Evolutionary conservation across 2,329 filamentous ascomycete genomes (phyloP), one percentile per base, ranked within the genome.

Genomic region (Salinomyces thailandicus): DNA sequence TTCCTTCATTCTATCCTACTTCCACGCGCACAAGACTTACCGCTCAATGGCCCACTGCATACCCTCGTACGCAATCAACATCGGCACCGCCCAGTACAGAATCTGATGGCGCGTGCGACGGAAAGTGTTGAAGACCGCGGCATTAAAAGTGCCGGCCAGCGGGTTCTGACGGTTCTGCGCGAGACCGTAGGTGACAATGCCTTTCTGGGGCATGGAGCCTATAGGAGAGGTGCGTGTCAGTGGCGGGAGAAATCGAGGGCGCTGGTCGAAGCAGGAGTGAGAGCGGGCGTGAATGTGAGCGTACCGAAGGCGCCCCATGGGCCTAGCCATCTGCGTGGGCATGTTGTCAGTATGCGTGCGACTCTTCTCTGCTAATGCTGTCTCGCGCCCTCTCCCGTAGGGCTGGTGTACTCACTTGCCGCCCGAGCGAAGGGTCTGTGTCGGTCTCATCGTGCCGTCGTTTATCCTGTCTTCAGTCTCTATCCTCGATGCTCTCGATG

Each of bases 101-200:
- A 93, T 77, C 72, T 96, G 91, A 52, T 73, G 64, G 62, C 78
- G 79, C 67, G 81, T 83, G 57, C 91, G 79, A 64, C 91, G 80
- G 75, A 82, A 93, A 54, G 77, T 80, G 76, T 98, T 98, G 80
- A 96, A 96, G 70, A 96, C 67, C 57, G 87, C 89, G 50, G 80
- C 82, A 63, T 89, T 68, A 48, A 73, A 64, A 42, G 80, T 70
- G 54, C 84, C 85, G 47, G 85, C 85, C 50, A 93, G 73, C 46
- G 86, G 83, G 57, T 83, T 79, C 71, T 94, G 89, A 61, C 83
- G 81, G 75, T 98, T 96, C 50, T 81, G 67, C 52, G 84, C 80
- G 51, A 98, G 60, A 49, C 79, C 73, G 68, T 93, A 96, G 55
- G 70, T 69, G 38, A 69, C 66, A 42, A 80, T 66, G 54, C 75